Base-by-base conservation (phyloP, 2,329 filamentous ascomycete genomes). In the Elsinoe ampelina region DNA sequence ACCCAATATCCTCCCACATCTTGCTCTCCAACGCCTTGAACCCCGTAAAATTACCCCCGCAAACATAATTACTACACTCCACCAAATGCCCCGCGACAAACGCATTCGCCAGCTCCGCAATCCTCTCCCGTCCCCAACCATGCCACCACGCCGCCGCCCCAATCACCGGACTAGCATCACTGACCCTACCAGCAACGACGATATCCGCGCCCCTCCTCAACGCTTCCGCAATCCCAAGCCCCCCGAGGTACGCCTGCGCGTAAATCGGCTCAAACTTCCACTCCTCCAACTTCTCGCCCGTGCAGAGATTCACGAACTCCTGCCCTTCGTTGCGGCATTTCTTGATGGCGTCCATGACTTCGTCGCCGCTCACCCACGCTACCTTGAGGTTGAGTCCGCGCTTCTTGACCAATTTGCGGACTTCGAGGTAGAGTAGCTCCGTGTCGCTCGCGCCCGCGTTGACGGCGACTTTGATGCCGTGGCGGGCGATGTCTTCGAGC, bases 371-470 rank as follows among this genome's bases (percentile, higher is more conserved):
- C 17, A 78, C 68, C 70, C 73, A 77, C 8, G 75, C 76, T 2
- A 78, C 70, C 60, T 73, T 76, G 17, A 78, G 64, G 50, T 70
- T 61, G n/a, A 77, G 60, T 0, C 71, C 68, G 39, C 66, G 63
- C 17, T 57, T 50, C 35, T 57, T 57, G 11, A 63, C 61, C 60
- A 79, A 59, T 15, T 70, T 63, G 3, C 71, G 65, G 0, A 75
- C 69, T 57, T 75, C 73, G 52, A 75, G 62, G 2, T 80, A 77
- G 13, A 83, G 62, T 0, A 74, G 77, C 57, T 71, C 71, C 0
- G 80, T 80, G 57, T 82, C 78, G 13, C 78, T 71, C 2, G 75
- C 77, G 0, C 81, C 80, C 2, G 80, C 80, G 61, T 83, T 82
- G 57, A 81, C 70, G 35, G 80, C 70, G 11, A 82, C 70, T 59